These are phyloP conservation scores for Fraxinus nigra DNA, from an alignment of 305 asterid genomes.

Conservation along the genomic window DNA sequence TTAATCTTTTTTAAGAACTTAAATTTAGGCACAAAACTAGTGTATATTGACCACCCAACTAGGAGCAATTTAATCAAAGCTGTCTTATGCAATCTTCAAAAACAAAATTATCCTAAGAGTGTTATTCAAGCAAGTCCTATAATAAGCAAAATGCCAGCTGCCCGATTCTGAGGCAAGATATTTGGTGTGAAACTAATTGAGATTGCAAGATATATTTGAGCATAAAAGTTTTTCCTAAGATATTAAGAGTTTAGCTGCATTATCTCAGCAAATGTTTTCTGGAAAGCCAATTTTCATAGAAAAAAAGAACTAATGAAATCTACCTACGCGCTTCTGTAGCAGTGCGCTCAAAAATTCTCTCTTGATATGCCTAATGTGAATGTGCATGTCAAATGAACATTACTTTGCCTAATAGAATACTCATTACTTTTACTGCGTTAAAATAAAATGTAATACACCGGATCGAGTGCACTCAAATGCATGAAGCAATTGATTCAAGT, in stretches of 20 bases:
- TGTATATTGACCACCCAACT: background rate
- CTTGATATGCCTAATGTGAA: background rate
- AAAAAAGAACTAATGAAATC: background rate
- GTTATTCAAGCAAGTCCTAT: background rate
- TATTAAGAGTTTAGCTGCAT: background rate
- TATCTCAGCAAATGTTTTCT: background rate
- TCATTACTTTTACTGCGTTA: background rate
- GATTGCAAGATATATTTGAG: background rate
- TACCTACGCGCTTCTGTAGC: background rate
- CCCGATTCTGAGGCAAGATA: background rate
- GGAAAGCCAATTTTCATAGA: background rate
- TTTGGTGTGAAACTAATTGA: background rate
- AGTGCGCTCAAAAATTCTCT: background rate
- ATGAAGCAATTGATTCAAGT: slow-evolving; percentile 20
- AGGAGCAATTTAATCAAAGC: background rate
- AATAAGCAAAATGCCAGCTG: background rate
- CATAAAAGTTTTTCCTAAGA: background rate
- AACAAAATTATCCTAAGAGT: background rate
- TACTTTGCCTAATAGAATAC: background rate
- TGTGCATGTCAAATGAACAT: background rate
- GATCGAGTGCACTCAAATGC: slow-evolving; percentile 5
- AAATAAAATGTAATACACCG: slow-evolving; percentile 13
- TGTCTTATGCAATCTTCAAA: background rate
- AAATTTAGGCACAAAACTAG: background rate
- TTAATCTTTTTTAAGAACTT: background rate